Base-by-base conservation (phyloP, 2,329 filamentous ascomycete genomes). In the Penicillium expansum region DNA sequence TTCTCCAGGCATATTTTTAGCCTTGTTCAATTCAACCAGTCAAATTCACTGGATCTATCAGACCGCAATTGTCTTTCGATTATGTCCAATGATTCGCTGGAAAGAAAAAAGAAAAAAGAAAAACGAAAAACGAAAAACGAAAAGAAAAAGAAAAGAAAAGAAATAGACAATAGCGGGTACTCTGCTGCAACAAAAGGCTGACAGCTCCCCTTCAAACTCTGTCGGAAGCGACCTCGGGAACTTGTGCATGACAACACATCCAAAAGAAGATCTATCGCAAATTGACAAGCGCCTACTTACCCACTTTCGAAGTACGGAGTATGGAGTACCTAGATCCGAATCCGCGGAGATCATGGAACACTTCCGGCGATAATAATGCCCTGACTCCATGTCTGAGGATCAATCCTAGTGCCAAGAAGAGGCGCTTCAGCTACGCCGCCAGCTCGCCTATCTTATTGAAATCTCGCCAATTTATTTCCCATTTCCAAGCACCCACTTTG, bases 21-120 rank as follows among this genome's bases (percentile, higher is more conserved):
- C 20, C 22, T 14, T 24, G 4, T 11, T 45, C 5, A 20, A 55
- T 48, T n/a, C 13, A 47, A 56, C 64, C 62, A 65, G 51, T 63
- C 45, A 66, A 38, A 41, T 43, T 5, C 22, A 22, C 30, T 59
- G 49, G 58, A 62, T 62, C 55, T 65, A 64, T 64, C 60, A 62
- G 64, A 59, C 60, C 55, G 56, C 49, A 59, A 56, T 52, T 59
- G 16, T 48, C 27, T 22, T 30, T 20, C n/a, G 20, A 7, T 10
- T 6, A 1, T 35, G 48, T 10, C 5, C 42, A 22, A 27, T 62
- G 58, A 66, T 64, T 65, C 59, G 63, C 39, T 37, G 52, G 51
- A 45, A 20, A 10, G n/a, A n/a, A n/a, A n/a, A n/a, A 14, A 11
- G 10, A 27, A 35, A 33, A 22, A 33, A 9, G 4, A 48, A 41